A percentile compares a stretch with the other conserved stretches of the same genome.
These are phyloP conservation scores for Noccaea caerulescens DNA, from an alignment of 345 rosid genomes.

Conservation along the genomic window DNA sequence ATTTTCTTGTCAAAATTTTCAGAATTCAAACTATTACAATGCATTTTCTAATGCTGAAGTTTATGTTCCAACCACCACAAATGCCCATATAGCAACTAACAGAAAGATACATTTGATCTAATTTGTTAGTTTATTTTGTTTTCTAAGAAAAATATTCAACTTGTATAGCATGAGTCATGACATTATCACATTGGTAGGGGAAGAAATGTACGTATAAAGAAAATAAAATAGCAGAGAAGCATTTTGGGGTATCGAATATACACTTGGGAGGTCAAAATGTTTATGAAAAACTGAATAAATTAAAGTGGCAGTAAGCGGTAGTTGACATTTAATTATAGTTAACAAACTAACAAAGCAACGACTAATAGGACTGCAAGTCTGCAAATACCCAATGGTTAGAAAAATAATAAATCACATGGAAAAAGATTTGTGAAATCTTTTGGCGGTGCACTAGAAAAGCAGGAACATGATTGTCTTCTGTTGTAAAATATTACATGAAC, in stretches of 20 bases:
- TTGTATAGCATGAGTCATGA: conserved; percentile 27
- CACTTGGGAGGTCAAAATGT: conserved; percentile 24
- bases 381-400: conserved; percentile 10
- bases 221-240: conserved; percentile 1
- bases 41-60: conserved; percentile 25
- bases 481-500: conserved; percentile 36
- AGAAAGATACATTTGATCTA: conserved; percentile 37
- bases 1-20: background rate
- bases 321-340: conserved; percentile 43
- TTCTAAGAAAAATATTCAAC: background rate
- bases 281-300: conserved; percentile 8
- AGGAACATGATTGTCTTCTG: conserved; percentile 47
- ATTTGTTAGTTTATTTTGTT: background rate
- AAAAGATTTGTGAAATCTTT: conserved; percentile 48
- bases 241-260: conserved; percentile 8
- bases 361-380: conserved; percentile 18
- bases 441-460: conserved; percentile 45
- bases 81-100: conserved; percentile 18
- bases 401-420: conserved; percentile 41
- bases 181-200: conserved; percentile 21
- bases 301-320: conserved; percentile 20
- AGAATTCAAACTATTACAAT: conserved; percentile 1
- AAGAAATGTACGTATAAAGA: conserved; percentile 21
- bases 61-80: conserved; percentile 30
- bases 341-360: conserved; percentile 24